phyloP scores from a whole-genome alignment of 805 yeast species.

The Suhomyces sp. region DNA sequence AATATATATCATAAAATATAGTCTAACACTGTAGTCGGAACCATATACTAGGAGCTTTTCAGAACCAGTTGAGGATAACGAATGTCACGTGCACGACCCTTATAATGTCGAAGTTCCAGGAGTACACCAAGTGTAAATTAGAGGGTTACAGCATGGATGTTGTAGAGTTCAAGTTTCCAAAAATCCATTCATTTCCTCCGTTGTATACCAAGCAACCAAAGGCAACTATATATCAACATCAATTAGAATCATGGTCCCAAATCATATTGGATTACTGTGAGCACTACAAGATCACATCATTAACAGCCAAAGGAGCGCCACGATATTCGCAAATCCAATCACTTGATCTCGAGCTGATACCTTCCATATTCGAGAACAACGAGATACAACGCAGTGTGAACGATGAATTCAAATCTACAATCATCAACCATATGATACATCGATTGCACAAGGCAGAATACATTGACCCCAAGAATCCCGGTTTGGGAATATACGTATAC shows the following conservation, averaged over 20 bases:
- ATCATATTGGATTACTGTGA: slow-evolving; percentile 62
- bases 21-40: neutral
- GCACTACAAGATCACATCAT: slow-evolving; percentile 39
- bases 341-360: slow-evolving; percentile 17
- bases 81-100: neutral
- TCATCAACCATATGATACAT: slow-evolving; percentile 55
- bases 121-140: neutral
- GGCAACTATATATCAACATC: slow-evolving; percentile 70
- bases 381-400: slow-evolving; percentile 52
- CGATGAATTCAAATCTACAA: slow-evolving; percentile 51
- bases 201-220: slow-evolving; percentile 89
- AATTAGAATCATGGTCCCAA: slow-evolving; percentile 72
- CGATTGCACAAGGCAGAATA: slow-evolving; percentile 54
- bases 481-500: slow-evolving; percentile 61
- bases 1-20: slow-evolving; percentile 6
- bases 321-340: slow-evolving; percentile 24
- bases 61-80: neutral
- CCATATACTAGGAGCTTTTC: no score
- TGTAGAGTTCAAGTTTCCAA: slow-evolving; percentile 33
- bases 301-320: slow-evolving; percentile 28
- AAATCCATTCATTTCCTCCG: slow-evolving; percentile 71
- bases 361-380: slow-evolving; percentile 49
- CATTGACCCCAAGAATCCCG: slow-evolving; percentile 49
- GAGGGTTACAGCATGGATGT: neutral
- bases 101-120: neutral